Evolutionary conservation across 2,329 filamentous ascomycete species (phyloP).

Genomic region (Cladosporium sp.): DNA sequence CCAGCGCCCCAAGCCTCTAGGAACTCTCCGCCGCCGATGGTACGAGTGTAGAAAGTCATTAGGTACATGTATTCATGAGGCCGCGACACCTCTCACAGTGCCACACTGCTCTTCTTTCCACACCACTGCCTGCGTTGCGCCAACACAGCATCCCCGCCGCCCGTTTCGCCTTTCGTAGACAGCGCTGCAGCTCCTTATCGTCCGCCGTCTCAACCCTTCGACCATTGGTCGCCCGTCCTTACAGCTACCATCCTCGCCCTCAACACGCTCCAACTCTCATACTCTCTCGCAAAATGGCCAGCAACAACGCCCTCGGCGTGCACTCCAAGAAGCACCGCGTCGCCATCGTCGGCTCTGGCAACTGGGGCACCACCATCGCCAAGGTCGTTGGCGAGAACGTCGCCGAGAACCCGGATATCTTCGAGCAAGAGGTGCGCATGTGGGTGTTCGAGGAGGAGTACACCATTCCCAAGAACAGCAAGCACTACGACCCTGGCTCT

Average conservation of each 20-base stretch:
- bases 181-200: conserved; percentile 4
- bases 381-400: conserved; percentile 97
- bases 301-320: conserved; percentile 10
- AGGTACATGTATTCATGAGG: neutral
- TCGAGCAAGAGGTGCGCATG: conserved; percentile 91
- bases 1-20: neutral
- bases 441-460: conserved; percentile 98
- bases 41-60: neutral
- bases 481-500: conserved; percentile 63
- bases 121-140: neutral
- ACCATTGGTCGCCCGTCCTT: neutral
- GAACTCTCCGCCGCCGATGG: neutral
- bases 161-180: neutral
- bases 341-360: conserved; percentile 90
- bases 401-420: conserved; percentile 69
- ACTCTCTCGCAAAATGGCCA: conserved; percentile 7
- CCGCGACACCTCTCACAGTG: neutral
- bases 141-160: neutral
- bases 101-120: neutral
- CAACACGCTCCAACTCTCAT: neutral
- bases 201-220: conserved; percentile 1
- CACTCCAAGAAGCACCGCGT: conserved; percentile 80
- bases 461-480: conserved; percentile 65
- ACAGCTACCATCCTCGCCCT: neutral
- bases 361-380: conserved; percentile 96